Evolutionary conservation across 768 basidiomycete genomes (phyloP).

Genomic region (Amanita polypyramis): DNA sequence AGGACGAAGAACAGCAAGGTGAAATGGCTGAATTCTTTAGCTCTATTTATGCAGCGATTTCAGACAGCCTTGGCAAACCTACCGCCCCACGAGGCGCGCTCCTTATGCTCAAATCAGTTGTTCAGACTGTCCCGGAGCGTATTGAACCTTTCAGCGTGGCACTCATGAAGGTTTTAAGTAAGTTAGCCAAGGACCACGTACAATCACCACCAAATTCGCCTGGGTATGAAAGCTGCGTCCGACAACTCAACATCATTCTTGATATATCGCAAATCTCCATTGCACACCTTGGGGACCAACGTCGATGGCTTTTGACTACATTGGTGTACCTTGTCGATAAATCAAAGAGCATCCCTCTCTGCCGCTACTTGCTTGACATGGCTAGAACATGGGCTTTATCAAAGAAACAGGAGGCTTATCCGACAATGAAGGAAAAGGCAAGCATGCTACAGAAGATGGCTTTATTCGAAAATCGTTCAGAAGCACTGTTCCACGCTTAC

Average conservation of each 20-base stretch:
- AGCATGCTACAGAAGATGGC: conserved; percentile 83
- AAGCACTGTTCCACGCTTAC: conserved; percentile 73
- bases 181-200: conserved; percentile 82
- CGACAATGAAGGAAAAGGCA: conserved; percentile 94
- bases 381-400: conserved; percentile 79
- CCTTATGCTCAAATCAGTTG: conserved; percentile 79
- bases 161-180: conserved; percentile 77
- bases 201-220: conserved; percentile 36
- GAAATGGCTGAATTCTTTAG: conserved; percentile 69
- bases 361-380: conserved; percentile 78
- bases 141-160: conserved; percentile 69
- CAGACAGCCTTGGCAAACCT: conserved; percentile 69
- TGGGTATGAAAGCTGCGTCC: conserved; percentile 50
- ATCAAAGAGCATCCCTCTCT: conserved; percentile 70
- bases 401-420: conserved; percentile 73
- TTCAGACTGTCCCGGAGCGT: conserved; percentile 70
- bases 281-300: conserved; percentile 77
- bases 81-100: conserved; percentile 70
- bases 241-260: conserved; percentile 65
- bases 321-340: conserved; percentile 82
- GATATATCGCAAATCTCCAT: conserved; percentile 79
- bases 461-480: conserved; percentile 68
- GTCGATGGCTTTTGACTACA: conserved; percentile 68
- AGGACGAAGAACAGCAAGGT: conserved; percentile 66
- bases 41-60: conserved; percentile 65